These are phyloP conservation scores for Rhinocladiella similis DNA, from an alignment of 2,329 filamentous ascomycete genomes.

Conservation along the genomic window DNA sequence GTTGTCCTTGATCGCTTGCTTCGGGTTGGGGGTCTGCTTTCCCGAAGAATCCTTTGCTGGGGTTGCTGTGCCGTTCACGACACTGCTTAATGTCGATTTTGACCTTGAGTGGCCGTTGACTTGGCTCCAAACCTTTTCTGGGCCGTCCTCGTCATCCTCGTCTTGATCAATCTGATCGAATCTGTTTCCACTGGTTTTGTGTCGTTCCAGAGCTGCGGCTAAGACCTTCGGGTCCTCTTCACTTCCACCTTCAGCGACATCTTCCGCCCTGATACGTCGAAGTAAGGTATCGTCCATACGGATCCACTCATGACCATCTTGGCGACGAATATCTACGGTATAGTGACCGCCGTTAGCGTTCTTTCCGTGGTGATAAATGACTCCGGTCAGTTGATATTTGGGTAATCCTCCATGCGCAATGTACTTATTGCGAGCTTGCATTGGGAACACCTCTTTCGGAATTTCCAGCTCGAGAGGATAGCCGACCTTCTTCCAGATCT, in stretches of 20 bases:
- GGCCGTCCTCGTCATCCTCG: conserved; percentile 61
- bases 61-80: conserved; percentile 64
- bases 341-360: conserved; percentile 96
- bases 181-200: conserved; percentile 65
- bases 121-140: conserved; percentile 75
- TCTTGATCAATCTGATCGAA: conserved; percentile 69
- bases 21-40: conserved; percentile 55
- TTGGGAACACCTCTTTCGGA: conserved; percentile 82
- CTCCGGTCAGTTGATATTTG: conserved; percentile 81
- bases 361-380: conserved; percentile 97
- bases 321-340: conserved; percentile 92
- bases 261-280: conserved; percentile 78
- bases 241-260: conserved; percentile 81
- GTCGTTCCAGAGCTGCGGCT: conserved; percentile 64
- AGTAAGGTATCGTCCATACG: conserved; percentile 93
- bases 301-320: conserved; percentile 95
- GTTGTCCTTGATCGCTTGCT: conserved; percentile 76
- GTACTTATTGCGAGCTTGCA: conserved; percentile 67
- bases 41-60: conserved; percentile 55
- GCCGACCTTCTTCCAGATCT: conserved; percentile 97
- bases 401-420: conserved; percentile 69
- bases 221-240: conserved; percentile 76
- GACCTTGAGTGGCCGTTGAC: conserved; percentile 69
- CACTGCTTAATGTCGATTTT: conserved; percentile 62
- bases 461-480: conserved; percentile 95